Percentiles rank a stretch among this genome's conserved stretches.
Evolutionary conservation across 768 basidiomycete genomes (phyloP).

Genomic region (Boletus coccyginus): DNA sequence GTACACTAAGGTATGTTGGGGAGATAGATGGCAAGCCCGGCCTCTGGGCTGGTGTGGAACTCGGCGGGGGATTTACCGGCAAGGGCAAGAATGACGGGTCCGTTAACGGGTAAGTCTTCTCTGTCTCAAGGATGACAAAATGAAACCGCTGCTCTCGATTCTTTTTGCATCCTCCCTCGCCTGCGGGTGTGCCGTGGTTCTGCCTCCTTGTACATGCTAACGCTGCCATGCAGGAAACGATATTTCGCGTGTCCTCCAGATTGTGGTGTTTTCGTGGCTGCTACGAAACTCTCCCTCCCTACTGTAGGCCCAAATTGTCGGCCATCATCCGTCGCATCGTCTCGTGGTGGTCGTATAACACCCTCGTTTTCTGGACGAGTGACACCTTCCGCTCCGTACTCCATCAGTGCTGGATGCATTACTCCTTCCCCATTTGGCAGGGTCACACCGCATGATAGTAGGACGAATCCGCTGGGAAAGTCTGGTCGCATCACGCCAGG

Average conservation of each 20-base stretch:
- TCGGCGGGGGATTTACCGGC: constrained; percentile 79
- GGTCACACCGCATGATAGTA: constrained; percentile 31
- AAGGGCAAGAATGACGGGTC: constrained; percentile 95
- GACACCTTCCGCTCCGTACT: constrained; percentile 42
- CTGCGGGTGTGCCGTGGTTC: not conserved
- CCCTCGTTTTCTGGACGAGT: constrained; percentile 44
- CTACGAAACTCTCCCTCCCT: constrained; percentile 75
- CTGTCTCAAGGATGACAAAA: not conserved
- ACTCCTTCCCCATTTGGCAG: constrained; percentile 58
- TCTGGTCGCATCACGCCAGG: constrained; percentile 51
- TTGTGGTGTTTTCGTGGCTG: constrained; percentile 90
- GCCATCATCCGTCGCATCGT: constrained; percentile 80
- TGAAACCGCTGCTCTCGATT: not conserved
- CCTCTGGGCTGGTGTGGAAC: constrained; percentile 91
- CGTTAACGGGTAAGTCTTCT: constrained; percentile 72
- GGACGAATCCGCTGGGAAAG: constrained; percentile 27
- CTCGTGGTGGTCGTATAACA: constrained; percentile 46
- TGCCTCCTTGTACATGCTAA: constrained; percentile 10
- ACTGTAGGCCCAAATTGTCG: constrained; percentile 61
- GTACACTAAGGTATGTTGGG: constrained; percentile 75
- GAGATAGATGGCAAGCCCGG: constrained; percentile 88
- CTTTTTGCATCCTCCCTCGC: not conserved
- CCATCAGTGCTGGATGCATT: constrained; percentile 44
- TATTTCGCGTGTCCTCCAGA: constrained; percentile 85
- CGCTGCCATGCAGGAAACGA: constrained; percentile 47